These are phyloP conservation scores for Cryptococcus sp. DNA, from an alignment of 1,284 basidiomycete species.

Conservation along the genomic window DNA sequence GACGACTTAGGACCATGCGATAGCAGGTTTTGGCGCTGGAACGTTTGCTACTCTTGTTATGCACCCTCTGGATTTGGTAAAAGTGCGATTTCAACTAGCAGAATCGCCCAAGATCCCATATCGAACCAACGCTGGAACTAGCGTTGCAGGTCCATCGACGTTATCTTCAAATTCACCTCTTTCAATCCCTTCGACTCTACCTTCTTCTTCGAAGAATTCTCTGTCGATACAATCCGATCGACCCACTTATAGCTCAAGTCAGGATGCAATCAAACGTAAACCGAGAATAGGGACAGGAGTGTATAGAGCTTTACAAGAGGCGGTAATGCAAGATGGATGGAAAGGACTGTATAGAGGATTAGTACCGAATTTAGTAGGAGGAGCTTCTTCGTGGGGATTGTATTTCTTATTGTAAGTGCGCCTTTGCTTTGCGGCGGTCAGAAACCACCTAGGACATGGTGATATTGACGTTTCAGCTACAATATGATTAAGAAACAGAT, in stretches of 20 bases:
- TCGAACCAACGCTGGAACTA: no score
- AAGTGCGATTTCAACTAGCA: slow-evolving; percentile 91
- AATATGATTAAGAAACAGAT: slow-evolving; percentile 81
- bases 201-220: slow-evolving; percentile 6
- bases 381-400: slow-evolving; percentile 94
- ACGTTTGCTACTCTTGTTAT: slow-evolving; percentile 89
- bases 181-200: background rate
- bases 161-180: slow-evolving; percentile 5
- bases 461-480: slow-evolving; percentile 59
- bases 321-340: slow-evolving; percentile 72
- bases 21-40: slow-evolving; percentile 88
- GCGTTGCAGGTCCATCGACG: background rate
- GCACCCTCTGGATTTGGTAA: slow-evolving; percentile 96
- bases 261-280: slow-evolving; percentile 23
- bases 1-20: slow-evolving; percentile 70
- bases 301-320: slow-evolving; percentile 67
- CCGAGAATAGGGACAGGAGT: slow-evolving; percentile 71
- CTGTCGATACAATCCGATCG: background rate
- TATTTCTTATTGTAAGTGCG: slow-evolving; percentile 90
- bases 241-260: background rate
- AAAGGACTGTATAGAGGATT: slow-evolving; percentile 86
- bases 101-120: slow-evolving; percentile 51
- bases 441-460: no score
- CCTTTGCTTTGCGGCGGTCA: background rate
- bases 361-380: slow-evolving; percentile 86